phyloP scores from a whole-genome alignment of 306 rosid genomes.

The Lupinus albus region DNA sequence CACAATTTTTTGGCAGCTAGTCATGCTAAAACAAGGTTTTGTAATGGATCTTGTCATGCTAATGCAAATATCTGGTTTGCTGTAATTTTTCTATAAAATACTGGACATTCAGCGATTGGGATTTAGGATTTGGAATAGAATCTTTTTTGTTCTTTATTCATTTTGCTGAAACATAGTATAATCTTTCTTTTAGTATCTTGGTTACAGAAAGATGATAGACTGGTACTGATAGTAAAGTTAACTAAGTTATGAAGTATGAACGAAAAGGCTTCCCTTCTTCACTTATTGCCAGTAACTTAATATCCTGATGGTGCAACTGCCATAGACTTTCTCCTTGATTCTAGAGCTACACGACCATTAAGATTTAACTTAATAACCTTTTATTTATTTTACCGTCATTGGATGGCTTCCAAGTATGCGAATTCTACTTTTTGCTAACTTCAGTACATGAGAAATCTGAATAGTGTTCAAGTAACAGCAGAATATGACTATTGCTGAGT shows the following conservation, averaged over 20 bases:
- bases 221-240: not conserved
- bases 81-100: no score
- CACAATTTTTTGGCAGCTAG: no score
- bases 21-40: no score
- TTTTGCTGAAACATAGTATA: no score
- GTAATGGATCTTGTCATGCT: no score
- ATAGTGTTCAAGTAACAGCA: no score
- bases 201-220: not conserved
- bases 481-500: conserved; percentile 4
- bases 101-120: no score
- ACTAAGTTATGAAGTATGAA: conserved; percentile 4
- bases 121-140: no score
- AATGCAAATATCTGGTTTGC: no score
- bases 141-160: no score
- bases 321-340: conserved; percentile 7
- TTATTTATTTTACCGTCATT: not conserved
- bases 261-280: not conserved
- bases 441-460: not conserved
- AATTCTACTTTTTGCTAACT: not conserved
- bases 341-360: not conserved
- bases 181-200: no score
- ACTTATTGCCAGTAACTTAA: not conserved
- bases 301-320: not conserved
- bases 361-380: not conserved
- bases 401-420: no score